These are phyloP conservation scores for Sugiyamaella valdiviana DNA, from an alignment of 805 yeast species.

Conservation along the genomic window DNA sequence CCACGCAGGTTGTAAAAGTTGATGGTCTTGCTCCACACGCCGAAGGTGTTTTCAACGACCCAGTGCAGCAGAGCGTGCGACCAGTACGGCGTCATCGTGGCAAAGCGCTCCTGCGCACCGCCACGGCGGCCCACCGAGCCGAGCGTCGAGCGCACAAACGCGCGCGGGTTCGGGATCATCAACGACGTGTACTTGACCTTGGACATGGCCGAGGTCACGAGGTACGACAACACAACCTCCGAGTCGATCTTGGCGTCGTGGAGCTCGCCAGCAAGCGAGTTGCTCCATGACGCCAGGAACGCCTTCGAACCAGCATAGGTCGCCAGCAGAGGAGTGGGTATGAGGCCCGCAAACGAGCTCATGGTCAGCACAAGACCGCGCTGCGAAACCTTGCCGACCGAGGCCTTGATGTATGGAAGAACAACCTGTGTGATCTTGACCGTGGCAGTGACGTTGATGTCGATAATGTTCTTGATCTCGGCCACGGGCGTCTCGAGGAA, in stretches of 20 bases:
- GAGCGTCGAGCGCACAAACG: conserved; percentile 70
- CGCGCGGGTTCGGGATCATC: conserved; percentile 73
- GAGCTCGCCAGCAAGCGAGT: conserved; percentile 82
- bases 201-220: conserved; percentile 94
- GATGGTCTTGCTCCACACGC: conserved; percentile 69
- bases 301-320: conserved; percentile 96
- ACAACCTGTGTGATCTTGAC: conserved; percentile 76
- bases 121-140: conserved; percentile 69
- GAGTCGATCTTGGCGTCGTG: conserved; percentile 68
- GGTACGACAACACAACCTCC: conserved; percentile 75
- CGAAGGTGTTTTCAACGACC: conserved; percentile 65
- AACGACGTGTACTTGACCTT: conserved; percentile 74
- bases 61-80: conserved; percentile 90
- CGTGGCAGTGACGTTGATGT: conserved; percentile 80
- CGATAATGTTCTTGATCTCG: conserved; percentile 74
- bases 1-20: conserved; percentile 61
- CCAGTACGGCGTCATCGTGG: conserved; percentile 87
- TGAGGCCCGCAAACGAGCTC: conserved; percentile 95
- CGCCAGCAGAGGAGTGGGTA: conserved; percentile 89
- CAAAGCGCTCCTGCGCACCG: conserved; percentile 89
- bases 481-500: conserved; percentile 69
- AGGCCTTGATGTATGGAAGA: conserved; percentile 58
- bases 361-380: conserved; percentile 77
- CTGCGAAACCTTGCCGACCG: conserved; percentile 37
- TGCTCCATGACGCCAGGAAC: conserved; percentile 88